Base-by-base conservation (phyloP, 2,329 filamentous ascomycete species). In the Chrysosporium queenslandicum region DNA sequence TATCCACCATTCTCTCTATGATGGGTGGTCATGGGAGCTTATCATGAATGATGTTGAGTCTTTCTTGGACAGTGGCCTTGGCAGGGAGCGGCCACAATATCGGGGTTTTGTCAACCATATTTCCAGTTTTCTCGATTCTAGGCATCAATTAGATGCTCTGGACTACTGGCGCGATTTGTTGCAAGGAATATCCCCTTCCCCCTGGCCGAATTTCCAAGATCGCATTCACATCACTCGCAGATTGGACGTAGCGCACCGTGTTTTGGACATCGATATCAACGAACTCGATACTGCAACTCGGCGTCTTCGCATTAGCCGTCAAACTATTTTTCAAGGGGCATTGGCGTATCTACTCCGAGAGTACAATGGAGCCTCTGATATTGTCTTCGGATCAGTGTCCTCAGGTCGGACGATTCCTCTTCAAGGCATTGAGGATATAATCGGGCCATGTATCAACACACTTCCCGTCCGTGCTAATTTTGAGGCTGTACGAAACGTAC, bases 11-110 rank as follows among this genome's bases (percentile, higher is more conserved):
- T 82, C 87, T 0, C 65, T 94, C 0, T 96, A 94, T 62, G 90
- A 96, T 66, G 90, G 89, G n/a, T 96, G 90, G 90, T 90, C 88
- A 0, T 77, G 89, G 62, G 85, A 95, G 48, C 72, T 91, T 27
- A 67, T 94, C 0, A 63, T 87, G 12, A 70, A 76, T 23, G 87
- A 95, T 63, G 69, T 94, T 3, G 73, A 77, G 3, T 61, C 60
- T 0, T 58, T 85, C 1, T 60, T 85, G 62, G 53, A 58, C 16
- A 64, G 63, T 6, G 50, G 61, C 2, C n/a, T 59, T 0, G 34
- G 63, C 12, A 58, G 56, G 0, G 39, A 59, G 1, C 74, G 82
- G 25, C 78, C 80, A 0, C 74, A 81, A 23, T 94, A 87, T 59
- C 69, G 73, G 0, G 62, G 76, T 0, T 68, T 94, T n/a, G 70